Conservation (phyloP, 805 yeast species). For the Candida insectorum region DNA sequence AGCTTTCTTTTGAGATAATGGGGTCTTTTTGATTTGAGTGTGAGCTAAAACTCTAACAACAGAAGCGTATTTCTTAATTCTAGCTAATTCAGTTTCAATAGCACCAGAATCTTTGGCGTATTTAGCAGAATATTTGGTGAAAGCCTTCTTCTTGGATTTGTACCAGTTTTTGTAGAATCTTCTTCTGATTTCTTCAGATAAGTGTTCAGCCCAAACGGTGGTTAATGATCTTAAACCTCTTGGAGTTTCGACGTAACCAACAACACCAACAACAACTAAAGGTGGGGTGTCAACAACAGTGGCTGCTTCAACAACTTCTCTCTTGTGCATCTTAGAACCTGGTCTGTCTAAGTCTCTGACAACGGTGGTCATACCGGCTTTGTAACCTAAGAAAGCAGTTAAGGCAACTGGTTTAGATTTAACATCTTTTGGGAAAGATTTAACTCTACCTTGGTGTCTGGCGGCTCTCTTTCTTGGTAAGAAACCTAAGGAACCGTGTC, state of each 20-base stretch:
- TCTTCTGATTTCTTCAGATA: constrained; percentile 98
- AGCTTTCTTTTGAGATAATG: constrained; percentile 98
- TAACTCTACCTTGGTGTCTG: constrained; percentile 97
- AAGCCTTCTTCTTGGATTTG: constrained; percentile 99
- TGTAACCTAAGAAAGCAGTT: constrained; percentile 99
- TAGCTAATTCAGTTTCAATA: constrained; percentile 94
- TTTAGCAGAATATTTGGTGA: constrained; percentile 99
- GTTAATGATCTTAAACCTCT: constrained; percentile 99
- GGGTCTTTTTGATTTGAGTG: constrained; percentile 99
- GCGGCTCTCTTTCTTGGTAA: constrained; percentile 99
- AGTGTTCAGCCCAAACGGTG: constrained; percentile 99
- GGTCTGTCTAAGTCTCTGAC: constrained; percentile 99
- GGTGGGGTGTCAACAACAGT: constrained; percentile 99
- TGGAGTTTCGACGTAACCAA: constrained; percentile 99
- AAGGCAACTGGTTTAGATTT: constrained; percentile 27
- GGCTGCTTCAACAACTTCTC: constrained; percentile 99
- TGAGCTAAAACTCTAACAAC: constrained; percentile 99
- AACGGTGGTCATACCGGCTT: constrained; percentile 99
- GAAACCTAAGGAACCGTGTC: constrained; percentile 99
- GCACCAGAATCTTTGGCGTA: constrained; percentile 88
- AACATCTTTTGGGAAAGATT: constrained; percentile 82
- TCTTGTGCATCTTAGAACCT: constrained; percentile 99
- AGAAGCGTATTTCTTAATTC: constrained; percentile 96
- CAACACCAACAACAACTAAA: constrained; percentile 98
- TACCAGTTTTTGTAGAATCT: constrained; percentile 99